A percentile compares a stretch with the other conserved stretches of the same genome.
Conservation (phyloP, 192 early-diverging fungal genomes). For the Backusella circina region DNA sequence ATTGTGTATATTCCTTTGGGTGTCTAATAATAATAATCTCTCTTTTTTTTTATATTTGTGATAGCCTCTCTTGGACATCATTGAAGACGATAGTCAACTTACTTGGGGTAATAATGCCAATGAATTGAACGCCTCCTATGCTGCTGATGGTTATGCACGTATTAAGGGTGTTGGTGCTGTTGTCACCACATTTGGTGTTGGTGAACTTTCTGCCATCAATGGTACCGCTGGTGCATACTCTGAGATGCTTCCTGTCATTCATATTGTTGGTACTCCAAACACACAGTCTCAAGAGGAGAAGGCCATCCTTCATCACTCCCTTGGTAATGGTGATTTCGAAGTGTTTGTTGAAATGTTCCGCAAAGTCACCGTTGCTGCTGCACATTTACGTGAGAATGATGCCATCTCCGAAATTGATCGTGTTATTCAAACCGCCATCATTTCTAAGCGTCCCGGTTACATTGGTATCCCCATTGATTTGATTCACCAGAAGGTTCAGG, state of each 20-base stretch:
- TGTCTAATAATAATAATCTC: neutral
- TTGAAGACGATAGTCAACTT: conserved; percentile 31
- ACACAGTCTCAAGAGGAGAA: conserved; percentile 40
- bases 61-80: conserved; percentile 20
- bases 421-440: conserved; percentile 9
- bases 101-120: conserved; percentile 39
- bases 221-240: conserved; percentile 43
- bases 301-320: conserved; percentile 44
- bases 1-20: neutral
- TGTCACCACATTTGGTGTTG: conserved; percentile 48
- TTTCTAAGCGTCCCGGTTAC: conserved; percentile 24
- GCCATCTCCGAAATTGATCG: conserved; percentile 40
- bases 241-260: conserved; percentile 47
- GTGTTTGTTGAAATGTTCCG: conserved; percentile 41
- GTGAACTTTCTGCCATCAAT: conserved; percentile 40
- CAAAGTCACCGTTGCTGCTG: conserved; percentile 37
- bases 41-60: neutral
- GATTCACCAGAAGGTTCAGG: conserved; percentile 14
- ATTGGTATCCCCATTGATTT: conserved; percentile 44
- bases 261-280: conserved; percentile 48
- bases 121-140: conserved; percentile 40
- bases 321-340: conserved; percentile 45
- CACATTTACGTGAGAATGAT: conserved; percentile 23
- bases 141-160: conserved; percentile 46
- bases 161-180: conserved; percentile 33